These are phyloP conservation scores for Cnidoscolus chayamansa DNA, from an alignment of 441 rosid species.

Conservation along the genomic window DNA sequence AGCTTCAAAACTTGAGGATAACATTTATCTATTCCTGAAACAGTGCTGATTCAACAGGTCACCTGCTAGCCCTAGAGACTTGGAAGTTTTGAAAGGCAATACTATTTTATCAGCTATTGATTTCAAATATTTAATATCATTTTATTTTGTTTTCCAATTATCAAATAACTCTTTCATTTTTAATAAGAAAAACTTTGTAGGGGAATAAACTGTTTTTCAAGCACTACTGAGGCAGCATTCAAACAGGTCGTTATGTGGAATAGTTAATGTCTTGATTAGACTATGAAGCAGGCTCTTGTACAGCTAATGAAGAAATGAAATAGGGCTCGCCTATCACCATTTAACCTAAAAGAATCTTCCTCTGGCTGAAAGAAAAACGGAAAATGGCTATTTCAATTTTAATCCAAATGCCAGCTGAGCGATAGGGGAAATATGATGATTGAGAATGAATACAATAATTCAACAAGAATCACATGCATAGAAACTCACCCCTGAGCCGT, in stretches of 20 bases:
- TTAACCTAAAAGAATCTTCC: not conserved
- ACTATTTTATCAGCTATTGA: too few relatives aligned
- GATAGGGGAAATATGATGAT: not conserved
- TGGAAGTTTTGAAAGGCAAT: not conserved
- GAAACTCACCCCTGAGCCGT: conserved; percentile 67
- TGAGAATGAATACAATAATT: not conserved
- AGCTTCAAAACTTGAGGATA: too few relatives aligned
- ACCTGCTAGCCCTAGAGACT: not conserved
- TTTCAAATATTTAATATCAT: not conserved
- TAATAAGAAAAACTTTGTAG: not conserved
- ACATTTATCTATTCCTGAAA: not conserved
- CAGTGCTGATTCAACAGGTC: not conserved
- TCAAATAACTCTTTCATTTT: not conserved
- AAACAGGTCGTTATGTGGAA: not conserved
- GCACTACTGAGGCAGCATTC: not conserved
- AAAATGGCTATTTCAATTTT: not conserved
- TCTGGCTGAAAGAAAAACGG: not conserved
- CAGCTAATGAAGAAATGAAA: not conserved
- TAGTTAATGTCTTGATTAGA: not conserved
- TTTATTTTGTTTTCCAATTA: not conserved
- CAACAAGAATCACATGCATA: not conserved
- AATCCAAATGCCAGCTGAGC: not conserved
- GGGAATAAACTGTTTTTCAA: not conserved
- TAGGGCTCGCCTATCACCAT: not conserved
- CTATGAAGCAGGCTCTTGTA: not conserved